Base-by-base conservation (phyloP, 768 basidiomycete genomes). In the Naganishia kalamii region DNA sequence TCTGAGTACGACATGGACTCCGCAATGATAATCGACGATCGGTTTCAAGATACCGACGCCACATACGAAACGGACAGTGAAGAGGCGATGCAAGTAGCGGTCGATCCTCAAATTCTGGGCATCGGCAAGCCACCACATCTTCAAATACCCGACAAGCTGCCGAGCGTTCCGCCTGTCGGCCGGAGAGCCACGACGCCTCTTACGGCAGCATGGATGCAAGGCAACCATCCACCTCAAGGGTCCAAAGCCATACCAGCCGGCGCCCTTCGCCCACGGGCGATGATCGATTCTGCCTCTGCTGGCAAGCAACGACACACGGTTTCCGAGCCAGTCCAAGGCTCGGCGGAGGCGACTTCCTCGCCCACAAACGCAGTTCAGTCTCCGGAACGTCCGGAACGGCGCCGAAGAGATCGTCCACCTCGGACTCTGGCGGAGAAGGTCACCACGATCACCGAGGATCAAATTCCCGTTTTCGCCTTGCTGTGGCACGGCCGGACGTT, bases 221-320 rank as follows among this genome's bases (percentile, higher is more conserved):
- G 21, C 35, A 35, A 8, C 21, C 43, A 44, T 44, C 43, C 19
- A 21, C 54, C 54, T 27, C 54, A 57, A 32, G 54, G 54, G 10
- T 57, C 54, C 7, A 57, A 57, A 23, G 54, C 54, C 25, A 37
- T 57, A 25, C 54, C 54, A 15, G 35, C 15, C 3, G 23, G n/a
- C 23, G 54, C 54, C 2, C 23, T 57, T n/a, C 54, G 54, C 6
- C 54, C 54, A 10, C 54, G 54, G 2, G 54, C 54, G 13, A 57
- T 57, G 54, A 21, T 57, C 1, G 23, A 40, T n/a, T 57, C 35
- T 33, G 21, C 19, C 4, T 32, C 51, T 7, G 4, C 33, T 23
- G 3, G 4, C 48, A 17, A 3, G 27, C 2, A 15, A 49, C 13
- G 27, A 29, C 17, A n/a, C n/a, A n/a, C n/a, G n/a, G n/a, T n/a